Evolutionary conservation across 148 eudicot species (phyloP), one percentile per base, ranked within the genome.

Genomic region (Chenopodium suecicum): DNA sequence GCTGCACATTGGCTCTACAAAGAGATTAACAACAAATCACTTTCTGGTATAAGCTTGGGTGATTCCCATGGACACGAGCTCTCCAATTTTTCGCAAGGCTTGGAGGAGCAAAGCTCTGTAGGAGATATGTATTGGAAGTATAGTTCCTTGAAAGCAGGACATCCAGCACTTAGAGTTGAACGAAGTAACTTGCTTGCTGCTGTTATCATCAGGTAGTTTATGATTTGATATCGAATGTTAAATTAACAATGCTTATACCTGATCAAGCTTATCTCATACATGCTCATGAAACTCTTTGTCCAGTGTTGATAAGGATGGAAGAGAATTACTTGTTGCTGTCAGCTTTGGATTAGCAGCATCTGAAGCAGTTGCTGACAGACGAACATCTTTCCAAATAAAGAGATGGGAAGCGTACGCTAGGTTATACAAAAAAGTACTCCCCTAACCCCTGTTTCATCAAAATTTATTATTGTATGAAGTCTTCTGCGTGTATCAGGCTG

Each of bases 1-100:
- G 98, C 98, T 81, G 98, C 98, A 31, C 98, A 94, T 86, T 94
- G 98, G 98, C 97, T 93, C 76, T 94, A 94, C 87, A 94, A 94
- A 88, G 98, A 94, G 87, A 90, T 92, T 71, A 92, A 80, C 67
- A 85, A 70, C 85, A 82, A 83, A 66, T 77, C 87, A 79, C 89
- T 87, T 78, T 84, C 90, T 69, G 76, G 82, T 22, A 75, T 80
- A 79, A 74, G 74, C 74, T 74, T 83, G 67, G 81, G 81, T 78
- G 89, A 81, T 86, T 79, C 91, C 79, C 88, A 86, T 64, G 81
- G 81, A 32, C 52, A 86, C 68, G 83, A 25, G n/a, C 82, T 93
- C 65, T 83, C 90, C 48, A 81, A 79, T 81, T 76, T 89, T 58
- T 76, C 93, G 12, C 86, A 78, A 75, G 91, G 89, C 63, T 83